Conservation (phyloP, 2,329 filamentous ascomycete genomes). For the Lachnellula hyalina region DNA sequence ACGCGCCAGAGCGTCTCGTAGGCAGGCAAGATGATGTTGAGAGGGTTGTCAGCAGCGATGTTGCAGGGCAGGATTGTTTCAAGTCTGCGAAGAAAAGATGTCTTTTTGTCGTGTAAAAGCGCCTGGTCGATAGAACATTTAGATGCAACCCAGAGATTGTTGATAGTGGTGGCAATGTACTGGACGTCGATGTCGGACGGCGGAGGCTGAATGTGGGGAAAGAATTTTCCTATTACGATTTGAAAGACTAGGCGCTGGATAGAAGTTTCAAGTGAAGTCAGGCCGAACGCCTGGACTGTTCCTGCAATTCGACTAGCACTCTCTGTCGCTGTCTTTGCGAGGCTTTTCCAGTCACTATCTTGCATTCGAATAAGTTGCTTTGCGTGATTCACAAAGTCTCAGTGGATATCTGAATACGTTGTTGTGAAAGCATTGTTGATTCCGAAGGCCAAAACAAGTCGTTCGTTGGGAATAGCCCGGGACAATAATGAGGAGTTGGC, state of each 20-base stretch:
- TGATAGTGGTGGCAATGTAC: slow-evolving; percentile 11
- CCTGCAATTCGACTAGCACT: background rate
- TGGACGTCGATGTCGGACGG: slow-evolving; percentile 6
- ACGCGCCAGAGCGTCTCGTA: slow-evolving; percentile 14
- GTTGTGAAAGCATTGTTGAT: slow-evolving; percentile 20
- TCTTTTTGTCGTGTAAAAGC: background rate
- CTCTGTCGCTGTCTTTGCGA: background rate
- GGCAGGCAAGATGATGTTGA: slow-evolving; percentile 14
- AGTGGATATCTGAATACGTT: background rate
- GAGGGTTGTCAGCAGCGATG: slow-evolving; percentile 7
- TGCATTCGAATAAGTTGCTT: background rate
- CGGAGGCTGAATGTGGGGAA: background rate
- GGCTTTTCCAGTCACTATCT: background rate
- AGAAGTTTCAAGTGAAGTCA: background rate
- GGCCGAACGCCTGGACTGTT: background rate
- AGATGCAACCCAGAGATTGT: slow-evolving; percentile 10
- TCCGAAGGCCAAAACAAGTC: slow-evolving; percentile 9
- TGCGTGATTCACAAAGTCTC: background rate
- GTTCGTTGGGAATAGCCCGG: slow-evolving; percentile 10
- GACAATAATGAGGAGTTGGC: background rate
- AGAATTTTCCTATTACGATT: slow-evolving; percentile 12
- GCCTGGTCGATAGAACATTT: background rate
- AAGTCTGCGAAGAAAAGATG: background rate
- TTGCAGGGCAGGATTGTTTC: background rate
- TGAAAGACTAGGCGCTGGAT: slow-evolving; percentile 12